Conservation (phyloP, 345 rosid species). For the Draba incana region DNA sequence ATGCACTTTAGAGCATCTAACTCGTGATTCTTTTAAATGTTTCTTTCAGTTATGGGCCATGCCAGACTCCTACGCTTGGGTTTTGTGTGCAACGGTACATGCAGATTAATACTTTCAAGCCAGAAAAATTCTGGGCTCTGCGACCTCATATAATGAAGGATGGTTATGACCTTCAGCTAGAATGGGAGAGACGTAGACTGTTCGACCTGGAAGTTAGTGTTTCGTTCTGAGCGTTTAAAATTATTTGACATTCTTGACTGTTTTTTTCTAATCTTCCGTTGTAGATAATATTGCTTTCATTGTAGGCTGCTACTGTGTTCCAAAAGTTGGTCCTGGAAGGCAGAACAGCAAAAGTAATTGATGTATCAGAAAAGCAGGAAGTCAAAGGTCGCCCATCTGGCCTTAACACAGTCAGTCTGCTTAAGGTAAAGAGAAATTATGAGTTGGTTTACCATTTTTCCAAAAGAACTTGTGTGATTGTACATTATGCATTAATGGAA, state of each 20-base stretch:
- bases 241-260: conserved; percentile 26
- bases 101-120: conserved; percentile 87
- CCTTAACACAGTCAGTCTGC: conserved; percentile 89
- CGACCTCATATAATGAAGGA: conserved; percentile 57
- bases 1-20: too few species aligned
- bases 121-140: conserved; percentile 84
- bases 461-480: conserved; percentile 4
- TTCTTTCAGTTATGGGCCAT: conserved; percentile 89
- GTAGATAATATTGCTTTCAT: conserved; percentile 22
- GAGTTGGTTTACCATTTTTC: conserved; percentile 11
- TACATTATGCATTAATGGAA: conserved; percentile 11
- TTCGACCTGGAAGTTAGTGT: conserved; percentile 83
- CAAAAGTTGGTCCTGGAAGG: conserved; percentile 75
- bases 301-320: conserved; percentile 81
- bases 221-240: conserved; percentile 18
- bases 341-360: conserved; percentile 69
- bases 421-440: conserved; percentile 64
- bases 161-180: conserved; percentile 89
- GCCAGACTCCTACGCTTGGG: conserved; percentile 98
- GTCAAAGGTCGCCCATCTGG: conserved; percentile 85
- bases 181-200: conserved; percentile 89
- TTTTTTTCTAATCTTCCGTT: conserved; percentile 18
- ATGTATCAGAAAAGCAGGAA: conserved; percentile 78
- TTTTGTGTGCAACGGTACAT: conserved; percentile 91
- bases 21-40: conserved; percentile 30